Conservation (phyloP, 169 alveolate species). For the Plasmodium coatneyi region DNA sequence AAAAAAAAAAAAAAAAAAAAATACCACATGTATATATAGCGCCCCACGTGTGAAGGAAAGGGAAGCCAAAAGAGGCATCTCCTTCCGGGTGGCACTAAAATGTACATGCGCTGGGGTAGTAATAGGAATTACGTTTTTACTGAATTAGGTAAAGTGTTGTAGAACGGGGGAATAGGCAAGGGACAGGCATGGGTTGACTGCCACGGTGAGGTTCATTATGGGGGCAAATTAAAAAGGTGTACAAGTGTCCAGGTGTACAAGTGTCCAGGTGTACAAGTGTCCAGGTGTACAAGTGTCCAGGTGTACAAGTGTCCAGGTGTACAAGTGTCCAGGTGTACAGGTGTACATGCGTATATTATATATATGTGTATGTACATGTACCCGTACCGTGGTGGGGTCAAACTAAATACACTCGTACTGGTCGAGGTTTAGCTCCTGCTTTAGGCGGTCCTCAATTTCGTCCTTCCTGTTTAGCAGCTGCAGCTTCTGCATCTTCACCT, state of each 20-base stretch:
- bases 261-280: neutral
- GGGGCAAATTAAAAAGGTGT: neutral
- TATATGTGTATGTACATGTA: neutral
- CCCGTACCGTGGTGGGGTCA: neutral
- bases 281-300: neutral
- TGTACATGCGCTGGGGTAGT: neutral
- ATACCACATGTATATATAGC: neutral
- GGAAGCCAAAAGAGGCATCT: neutral
- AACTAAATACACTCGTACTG: conserved; percentile 49
- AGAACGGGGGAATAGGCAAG: neutral
- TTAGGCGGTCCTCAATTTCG: conserved; percentile 66
- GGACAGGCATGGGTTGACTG: neutral
- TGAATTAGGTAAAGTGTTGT: neutral
- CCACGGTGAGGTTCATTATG: neutral
- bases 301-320: neutral
- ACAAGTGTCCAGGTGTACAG: neutral
- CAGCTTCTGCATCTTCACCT: conserved; percentile 50
- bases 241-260: neutral
- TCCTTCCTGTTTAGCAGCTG: conserved; percentile 63
- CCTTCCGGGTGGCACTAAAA: neutral
- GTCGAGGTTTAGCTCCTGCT: conserved; percentile 37
- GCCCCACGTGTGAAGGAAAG: no score
- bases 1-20: conserved; percentile 5
- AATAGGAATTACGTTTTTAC: neutral
- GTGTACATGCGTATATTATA: no score